Conservation (phyloP, 169 alveolate genomes). For the Plasmodium coatneyi region DNA sequence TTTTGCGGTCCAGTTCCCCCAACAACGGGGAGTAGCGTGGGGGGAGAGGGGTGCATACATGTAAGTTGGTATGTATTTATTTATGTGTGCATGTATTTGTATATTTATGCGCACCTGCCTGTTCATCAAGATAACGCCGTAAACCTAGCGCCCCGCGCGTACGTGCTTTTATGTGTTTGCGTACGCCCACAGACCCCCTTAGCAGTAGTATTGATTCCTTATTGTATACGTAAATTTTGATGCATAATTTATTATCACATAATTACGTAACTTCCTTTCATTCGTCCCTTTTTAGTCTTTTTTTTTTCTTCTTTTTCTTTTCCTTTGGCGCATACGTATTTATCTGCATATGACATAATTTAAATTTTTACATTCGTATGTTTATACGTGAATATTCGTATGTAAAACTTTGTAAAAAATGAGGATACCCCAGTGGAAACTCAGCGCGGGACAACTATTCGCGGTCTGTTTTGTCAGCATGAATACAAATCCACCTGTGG, state of each 20-base stretch:
- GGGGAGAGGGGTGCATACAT: neutral
- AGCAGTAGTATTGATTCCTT: neutral
- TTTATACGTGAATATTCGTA: neutral
- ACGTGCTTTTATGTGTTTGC: neutral
- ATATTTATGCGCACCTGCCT: neutral
- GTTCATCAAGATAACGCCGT: neutral
- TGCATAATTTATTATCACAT: neutral
- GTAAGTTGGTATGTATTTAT: neutral
- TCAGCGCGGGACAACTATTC: neutral
- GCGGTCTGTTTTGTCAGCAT: neutral
- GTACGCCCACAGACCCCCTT: too few relatives aligned
- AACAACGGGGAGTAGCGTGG: constrained; percentile 30
- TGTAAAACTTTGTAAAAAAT: neutral
- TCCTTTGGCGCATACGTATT: neutral
- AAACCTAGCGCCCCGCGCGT: neutral
- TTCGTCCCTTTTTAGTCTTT: neutral
- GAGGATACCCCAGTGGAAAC: neutral
- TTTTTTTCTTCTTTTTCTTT: neutral
- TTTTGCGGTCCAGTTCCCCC: constrained; percentile 47
- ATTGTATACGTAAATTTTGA: neutral
- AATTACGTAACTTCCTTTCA: neutral
- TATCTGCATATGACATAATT: constrained; percentile 9
- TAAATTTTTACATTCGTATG: neutral
- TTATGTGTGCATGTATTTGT: neutral
- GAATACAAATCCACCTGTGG: neutral